Percentiles rank a stretch among this genome's conserved stretches.
phyloP scores from a whole-genome alignment of 192 early-diverging fungal species.

The Coemansia sp. region DNA sequence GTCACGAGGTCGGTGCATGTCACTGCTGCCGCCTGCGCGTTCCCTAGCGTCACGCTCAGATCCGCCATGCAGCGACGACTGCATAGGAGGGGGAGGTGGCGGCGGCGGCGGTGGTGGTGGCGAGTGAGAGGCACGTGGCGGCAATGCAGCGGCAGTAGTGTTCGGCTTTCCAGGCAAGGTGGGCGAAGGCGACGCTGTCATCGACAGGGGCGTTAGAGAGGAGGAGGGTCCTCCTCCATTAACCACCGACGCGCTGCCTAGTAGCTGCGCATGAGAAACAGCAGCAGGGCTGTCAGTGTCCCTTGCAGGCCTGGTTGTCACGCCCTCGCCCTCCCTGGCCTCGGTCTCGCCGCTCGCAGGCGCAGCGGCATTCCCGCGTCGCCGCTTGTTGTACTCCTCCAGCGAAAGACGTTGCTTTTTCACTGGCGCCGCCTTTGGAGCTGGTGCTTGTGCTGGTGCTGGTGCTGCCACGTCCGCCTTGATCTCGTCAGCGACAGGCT shows the following conservation, averaged over 20 bases:
- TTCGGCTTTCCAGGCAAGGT: constrained; percentile 1
- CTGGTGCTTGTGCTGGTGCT: background rate
- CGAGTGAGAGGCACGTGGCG: constrained; percentile 13
- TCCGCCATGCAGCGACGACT: background rate
- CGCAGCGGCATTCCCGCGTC: constrained; percentile 23
- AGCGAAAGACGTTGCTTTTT: constrained; percentile 57
- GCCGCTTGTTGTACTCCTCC: constrained; percentile 54
- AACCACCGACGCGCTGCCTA: background rate
- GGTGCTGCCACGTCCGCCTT: background rate
- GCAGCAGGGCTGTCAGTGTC: background rate
- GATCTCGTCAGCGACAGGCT: background rate
- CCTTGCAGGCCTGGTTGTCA: background rate
- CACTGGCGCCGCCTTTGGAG: constrained; percentile 14
- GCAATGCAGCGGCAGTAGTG: background rate
- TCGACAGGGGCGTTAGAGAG: background rate
- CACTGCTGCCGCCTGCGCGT: background rate
- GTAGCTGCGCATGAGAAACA: background rate
- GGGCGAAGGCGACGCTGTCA: background rate
- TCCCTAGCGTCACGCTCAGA: background rate
- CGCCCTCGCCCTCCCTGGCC: constrained; percentile 18
- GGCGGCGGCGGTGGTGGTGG: constrained; percentile 25
- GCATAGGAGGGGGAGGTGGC: constrained; percentile 10
- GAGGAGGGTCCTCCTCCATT: background rate
- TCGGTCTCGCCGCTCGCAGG: constrained; percentile 8
- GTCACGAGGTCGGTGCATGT: constrained; percentile 24